Conservation (phyloP, 2,329 filamentous ascomycete species). For the Colletotrichum musae region DNA sequence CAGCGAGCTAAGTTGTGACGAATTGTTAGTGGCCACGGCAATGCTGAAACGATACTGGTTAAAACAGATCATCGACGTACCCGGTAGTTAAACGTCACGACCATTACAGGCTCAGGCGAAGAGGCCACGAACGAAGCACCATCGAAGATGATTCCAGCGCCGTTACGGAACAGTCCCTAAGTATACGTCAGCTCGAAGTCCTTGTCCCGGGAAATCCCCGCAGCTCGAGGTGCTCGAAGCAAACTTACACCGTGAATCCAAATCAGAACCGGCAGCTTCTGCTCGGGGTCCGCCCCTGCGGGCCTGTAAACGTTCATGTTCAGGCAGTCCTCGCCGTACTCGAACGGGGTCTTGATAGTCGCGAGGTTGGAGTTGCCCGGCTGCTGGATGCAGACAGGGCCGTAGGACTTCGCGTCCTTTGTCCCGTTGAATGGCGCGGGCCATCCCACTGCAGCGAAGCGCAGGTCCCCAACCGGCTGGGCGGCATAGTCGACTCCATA, state of each 20-base stretch:
- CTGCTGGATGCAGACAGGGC: constrained; percentile 29
- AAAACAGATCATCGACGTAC: constrained; percentile 7
- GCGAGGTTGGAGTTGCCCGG: constrained; percentile 26
- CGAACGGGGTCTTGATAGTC: background rate
- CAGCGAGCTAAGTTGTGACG: constrained; percentile 1
- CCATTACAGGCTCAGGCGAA: constrained; percentile 46
- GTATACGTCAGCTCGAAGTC: background rate
- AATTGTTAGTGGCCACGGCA: too few species aligned
- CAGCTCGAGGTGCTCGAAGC: too few species aligned
- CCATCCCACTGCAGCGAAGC: constrained; percentile 6
- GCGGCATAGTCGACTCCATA: constrained; percentile 28
- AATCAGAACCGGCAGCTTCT: constrained; percentile 41
- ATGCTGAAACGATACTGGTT: background rate
- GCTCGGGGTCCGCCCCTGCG: background rate
- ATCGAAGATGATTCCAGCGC: constrained; percentile 37
- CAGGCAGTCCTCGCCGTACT: constrained; percentile 36
- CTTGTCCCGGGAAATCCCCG: too few species aligned
- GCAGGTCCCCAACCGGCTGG: constrained; percentile 9
- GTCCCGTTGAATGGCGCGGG: constrained; percentile 21
- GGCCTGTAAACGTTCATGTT: constrained; percentile 36
- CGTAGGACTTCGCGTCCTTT: constrained; percentile 5
- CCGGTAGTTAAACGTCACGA: constrained; percentile 49
- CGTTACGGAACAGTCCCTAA: constrained; percentile 25
- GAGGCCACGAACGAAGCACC: constrained; percentile 45
- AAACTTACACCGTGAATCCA: constrained; percentile 40